These are phyloP conservation scores for Rubus parviflorus DNA, from an alignment of 306 rosid genomes.

Conservation along the genomic window DNA sequence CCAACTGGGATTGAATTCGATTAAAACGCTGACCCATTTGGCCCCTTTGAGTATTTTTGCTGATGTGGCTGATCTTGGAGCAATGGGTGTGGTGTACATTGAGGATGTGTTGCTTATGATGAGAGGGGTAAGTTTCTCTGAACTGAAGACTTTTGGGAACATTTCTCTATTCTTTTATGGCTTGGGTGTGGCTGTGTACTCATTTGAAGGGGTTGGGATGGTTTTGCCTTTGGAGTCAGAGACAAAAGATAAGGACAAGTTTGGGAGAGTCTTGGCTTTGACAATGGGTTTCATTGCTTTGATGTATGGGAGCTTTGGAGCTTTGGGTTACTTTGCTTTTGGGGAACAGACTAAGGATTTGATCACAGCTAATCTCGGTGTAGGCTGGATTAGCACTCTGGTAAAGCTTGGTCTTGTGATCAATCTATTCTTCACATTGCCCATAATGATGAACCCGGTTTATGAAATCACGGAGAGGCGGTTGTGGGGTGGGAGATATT, in stretches of 20 bases:
- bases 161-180: constrained; percentile 49
- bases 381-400: constrained; percentile 39
- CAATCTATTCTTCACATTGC: constrained; percentile 58
- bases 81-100: constrained; percentile 49
- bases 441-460: constrained; percentile 68
- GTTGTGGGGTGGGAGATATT: constrained; percentile 44
- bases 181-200: constrained; percentile 51
- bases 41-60: constrained; percentile 61
- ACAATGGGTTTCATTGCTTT: constrained; percentile 43
- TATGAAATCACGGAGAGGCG: constrained; percentile 55
- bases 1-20: constrained; percentile 51
- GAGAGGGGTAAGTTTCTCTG: constrained; percentile 10
- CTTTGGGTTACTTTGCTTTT: constrained; percentile 56
- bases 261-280: constrained; percentile 37
- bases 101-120: constrained; percentile 32
- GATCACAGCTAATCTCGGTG: constrained; percentile 47
- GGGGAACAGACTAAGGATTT: constrained; percentile 52
- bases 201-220: constrained; percentile 61
- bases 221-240: constrained; percentile 57
- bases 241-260: constrained; percentile 47
- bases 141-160: constrained; percentile 38
- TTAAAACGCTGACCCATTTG: constrained; percentile 41
- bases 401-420: constrained; percentile 55
- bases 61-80: constrained; percentile 52
- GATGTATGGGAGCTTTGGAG: constrained; percentile 47